These are phyloP conservation scores for Erigeron philadelphicus DNA, from an alignment of 140 eudicot genomes.

Conservation along the genomic window DNA sequence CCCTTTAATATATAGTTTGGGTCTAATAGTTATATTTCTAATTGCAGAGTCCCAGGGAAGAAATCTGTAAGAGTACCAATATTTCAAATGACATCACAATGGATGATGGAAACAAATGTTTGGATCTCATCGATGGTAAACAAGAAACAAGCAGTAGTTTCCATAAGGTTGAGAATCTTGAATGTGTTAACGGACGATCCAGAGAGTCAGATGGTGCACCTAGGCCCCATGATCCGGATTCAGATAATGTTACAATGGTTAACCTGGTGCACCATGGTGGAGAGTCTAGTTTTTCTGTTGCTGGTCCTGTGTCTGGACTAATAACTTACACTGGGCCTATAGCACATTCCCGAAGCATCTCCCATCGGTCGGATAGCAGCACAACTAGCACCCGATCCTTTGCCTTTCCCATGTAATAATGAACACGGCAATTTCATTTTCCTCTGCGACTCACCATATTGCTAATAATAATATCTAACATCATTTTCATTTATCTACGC, in stretches of 20 bases:
- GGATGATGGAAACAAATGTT: conserved; percentile 48
- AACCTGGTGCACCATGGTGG: conserved; percentile 35
- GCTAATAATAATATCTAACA: background rate
- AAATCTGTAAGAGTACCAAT: conserved; percentile 9
- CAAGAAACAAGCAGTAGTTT: conserved; percentile 15
- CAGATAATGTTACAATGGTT: conserved; percentile 27
- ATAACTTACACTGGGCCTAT: conserved; percentile 50
- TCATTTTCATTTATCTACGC: conserved; percentile 18
- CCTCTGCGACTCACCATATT: background rate
- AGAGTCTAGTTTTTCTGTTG: conserved; percentile 54
- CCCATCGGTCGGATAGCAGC: conserved; percentile 85
- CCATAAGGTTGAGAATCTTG: conserved; percentile 18
- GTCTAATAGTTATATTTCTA: conserved; percentile 16
- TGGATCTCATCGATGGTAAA: conserved; percentile 32
- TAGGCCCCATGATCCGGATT: conserved; percentile 24
- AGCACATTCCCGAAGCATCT: conserved; percentile 56
- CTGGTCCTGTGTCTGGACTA: conserved; percentile 36
- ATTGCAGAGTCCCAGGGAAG: conserved; percentile 43
- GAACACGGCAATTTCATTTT: background rate
- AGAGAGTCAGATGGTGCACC: conserved; percentile 23
- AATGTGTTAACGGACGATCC: conserved; percentile 20
- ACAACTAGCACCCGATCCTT: conserved; percentile 82
- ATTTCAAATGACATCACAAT: conserved; percentile 29
- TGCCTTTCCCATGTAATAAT: conserved; percentile 88
- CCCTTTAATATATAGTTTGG: background rate